phyloP scores from a whole-genome alignment of 177 flowering plant species.

The Telopea speciosissima region DNA sequence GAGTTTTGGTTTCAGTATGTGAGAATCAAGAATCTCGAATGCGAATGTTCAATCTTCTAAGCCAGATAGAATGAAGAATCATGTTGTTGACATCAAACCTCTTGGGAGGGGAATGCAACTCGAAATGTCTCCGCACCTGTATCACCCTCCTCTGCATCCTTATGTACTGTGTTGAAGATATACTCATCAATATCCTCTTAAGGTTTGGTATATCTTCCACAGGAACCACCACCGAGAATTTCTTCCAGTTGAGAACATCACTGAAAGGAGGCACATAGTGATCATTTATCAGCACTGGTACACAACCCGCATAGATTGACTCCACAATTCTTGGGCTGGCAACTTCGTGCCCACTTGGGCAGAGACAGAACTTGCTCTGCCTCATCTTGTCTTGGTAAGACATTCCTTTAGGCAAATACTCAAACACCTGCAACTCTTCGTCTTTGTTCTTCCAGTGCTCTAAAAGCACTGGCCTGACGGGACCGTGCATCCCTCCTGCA shows the following conservation, averaged over 20 bases:
- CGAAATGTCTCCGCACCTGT: constrained; percentile 26
- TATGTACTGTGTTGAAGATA: constrained; percentile 20
- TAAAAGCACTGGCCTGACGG: constrained; percentile 31
- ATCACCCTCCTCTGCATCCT: constrained; percentile 23
- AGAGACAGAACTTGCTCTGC: constrained; percentile 28
- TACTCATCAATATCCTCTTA: constrained; percentile 19
- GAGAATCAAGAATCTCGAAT: constrained; percentile 6
- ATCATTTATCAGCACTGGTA: constrained; percentile 30
- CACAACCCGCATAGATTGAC: constrained; percentile 28
- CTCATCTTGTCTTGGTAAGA: constrained; percentile 32
- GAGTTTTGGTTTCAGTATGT: too few species aligned
- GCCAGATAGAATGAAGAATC: constrained; percentile 36
- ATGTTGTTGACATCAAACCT: constrained; percentile 28
- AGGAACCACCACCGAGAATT: constrained; percentile 25
- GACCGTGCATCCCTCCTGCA: constrained; percentile 42
- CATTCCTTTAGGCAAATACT: constrained; percentile 18
- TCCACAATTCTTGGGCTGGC: constrained; percentile 42
- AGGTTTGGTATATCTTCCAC: constrained; percentile 22
- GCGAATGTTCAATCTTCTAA: constrained; percentile 24
- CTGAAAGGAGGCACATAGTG: constrained; percentile 29
- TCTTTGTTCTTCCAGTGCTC: constrained; percentile 38
- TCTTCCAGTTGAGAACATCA: constrained; percentile 29
- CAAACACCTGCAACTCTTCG: constrained; percentile 22
- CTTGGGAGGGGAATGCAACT: constrained; percentile 26
- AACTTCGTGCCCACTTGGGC: constrained; percentile 46